Evolutionary conservation across 2,329 filamentous ascomycete genomes (phyloP), one percentile per base, ranked within the genome.

Genomic region (Septoria petroselini): DNA sequence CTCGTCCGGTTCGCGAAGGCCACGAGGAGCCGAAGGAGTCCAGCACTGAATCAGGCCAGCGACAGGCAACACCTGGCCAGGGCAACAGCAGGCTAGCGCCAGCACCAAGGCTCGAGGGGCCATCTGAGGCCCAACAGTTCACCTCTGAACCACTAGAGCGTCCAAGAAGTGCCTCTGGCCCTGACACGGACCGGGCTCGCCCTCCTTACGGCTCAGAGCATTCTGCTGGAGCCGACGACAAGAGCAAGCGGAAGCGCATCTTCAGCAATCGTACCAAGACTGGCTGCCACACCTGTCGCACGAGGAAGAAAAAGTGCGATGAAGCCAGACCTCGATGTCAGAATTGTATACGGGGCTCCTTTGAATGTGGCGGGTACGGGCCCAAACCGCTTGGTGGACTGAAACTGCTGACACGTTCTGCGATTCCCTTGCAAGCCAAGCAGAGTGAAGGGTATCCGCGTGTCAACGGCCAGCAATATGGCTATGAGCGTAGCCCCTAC

Each of bases 211-310:
- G 31, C 17, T 21, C 40, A 3, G 45, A 49, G 1, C 41, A 40
- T 18, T 33, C 40, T n/a, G 30, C 25, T 5, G 46, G 17, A 23
- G 35, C 50, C 9, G 30, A 45, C n/a, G 58, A 72, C 57, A 47
- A 50, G 18, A 86, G 86, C 69, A 86, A 85, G 68, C 73, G 84
- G 41, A 88, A 88, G 70, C 78, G 85, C 31, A 88, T 88, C 64
- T 97, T 96, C 65, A 95, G 89, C 72, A 95, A 96, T 69, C 81
- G 91, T 52, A 96, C 91, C 15, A 97, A 97, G 73, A 96, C 91
- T 7, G 90, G 91, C 25, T 97, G 91, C 68, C 82, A 95, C 71
- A 97, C 91, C 4, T 97, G 91, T 68, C 80, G 91, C 53, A 82
- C 82, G 66, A 81, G 91, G 52, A 97, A 97, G 79, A 97, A 97